Base-by-base conservation (phyloP, 768 basidiomycete species). In the Fistulinella prunicolor region DNA sequence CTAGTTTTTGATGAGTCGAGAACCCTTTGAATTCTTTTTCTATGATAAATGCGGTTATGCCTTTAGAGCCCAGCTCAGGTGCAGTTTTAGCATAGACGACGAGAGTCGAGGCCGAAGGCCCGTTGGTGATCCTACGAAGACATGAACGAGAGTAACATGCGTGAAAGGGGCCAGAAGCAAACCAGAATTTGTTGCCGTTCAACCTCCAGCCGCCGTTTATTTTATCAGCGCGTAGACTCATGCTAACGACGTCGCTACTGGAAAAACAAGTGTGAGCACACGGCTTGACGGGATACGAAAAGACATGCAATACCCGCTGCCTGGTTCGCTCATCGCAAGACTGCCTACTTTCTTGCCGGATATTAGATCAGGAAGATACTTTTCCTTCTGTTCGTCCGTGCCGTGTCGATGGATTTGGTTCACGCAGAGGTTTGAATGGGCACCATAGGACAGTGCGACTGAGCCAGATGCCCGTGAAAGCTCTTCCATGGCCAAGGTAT, bases 151-250 rank as follows among this genome's bases (percentile, higher is more conserved):
- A 13, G 12, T 6, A 3, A 16, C 28, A 40, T 21, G 35, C 12
- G 12, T 6, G 50, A 40, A 28, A 23, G 16, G 4, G 24, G 35
- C 22, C 8, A 16, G n/a, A 19, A 28, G 14, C 55, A 17, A 19
- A 91, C 94, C 94, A 97, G 70, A 94, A 94, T 66, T 96, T 96
- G 57, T 83, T 91, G 1, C 94, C 94, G 59, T 89, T 94, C 54
- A 97, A 66, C 49, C 74, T 72, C 77, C 81, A 96, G 30, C 89
- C 85, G 35, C 83, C 87, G 22, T 79, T 70, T 6, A 85, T 74
- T 71, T 86, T 88, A 56, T 86, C 84, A 20, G 93, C 93, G 50
- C 77, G 83, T 48, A 93, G 72, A 59, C 76, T 76, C 94, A 97
- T 97, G 61, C 89, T 90, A 17, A 96, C 83, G n/a, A 97, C 94